A percentile compares a stretch with the other conserved stretches of the same genome.
These are phyloP conservation scores for Gentiana straminea DNA, from an alignment of 257 asterid genomes.

Conservation along the genomic window DNA sequence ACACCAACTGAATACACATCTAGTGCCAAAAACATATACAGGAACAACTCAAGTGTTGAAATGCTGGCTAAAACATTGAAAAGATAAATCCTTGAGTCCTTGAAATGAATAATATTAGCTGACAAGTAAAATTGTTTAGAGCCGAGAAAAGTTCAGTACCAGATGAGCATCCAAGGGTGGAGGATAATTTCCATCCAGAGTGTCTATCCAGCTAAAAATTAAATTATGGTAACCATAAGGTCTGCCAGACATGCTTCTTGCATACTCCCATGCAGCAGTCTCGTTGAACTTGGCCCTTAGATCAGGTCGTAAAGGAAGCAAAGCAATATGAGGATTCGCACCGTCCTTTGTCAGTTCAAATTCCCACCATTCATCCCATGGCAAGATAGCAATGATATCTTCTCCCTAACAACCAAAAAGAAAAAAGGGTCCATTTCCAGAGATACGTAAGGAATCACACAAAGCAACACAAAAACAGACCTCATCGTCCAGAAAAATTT, in stretches of 20 bases:
- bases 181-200: slow-evolving; percentile 65
- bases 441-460: not conserved
- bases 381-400: slow-evolving; percentile 63
- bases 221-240: slow-evolving; percentile 92
- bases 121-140: not conserved
- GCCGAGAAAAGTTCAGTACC: slow-evolving; percentile 31
- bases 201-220: slow-evolving; percentile 94
- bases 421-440: not conserved
- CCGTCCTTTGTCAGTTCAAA: slow-evolving; percentile 69
- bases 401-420: slow-evolving; percentile 42
- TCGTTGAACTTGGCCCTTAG: slow-evolving; percentile 70
- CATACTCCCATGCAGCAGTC: slow-evolving; percentile 92
- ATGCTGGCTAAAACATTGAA: too few relatives aligned
- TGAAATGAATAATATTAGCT: not conserved
- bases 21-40: too few relatives aligned
- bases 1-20: too few relatives aligned
- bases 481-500: not conserved
- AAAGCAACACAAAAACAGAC: not conserved
- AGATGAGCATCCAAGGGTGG: slow-evolving; percentile 78
- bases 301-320: slow-evolving; percentile 76
- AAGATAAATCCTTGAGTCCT: too few relatives aligned
- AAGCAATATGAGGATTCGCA: slow-evolving; percentile 75
- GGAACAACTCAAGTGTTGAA: too few relatives aligned
- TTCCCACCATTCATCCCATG: slow-evolving; percentile 98
- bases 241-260: slow-evolving; percentile 62